Conservation (phyloP, 768 basidiomycete species). For the Cystobasidium onofrii region DNA sequence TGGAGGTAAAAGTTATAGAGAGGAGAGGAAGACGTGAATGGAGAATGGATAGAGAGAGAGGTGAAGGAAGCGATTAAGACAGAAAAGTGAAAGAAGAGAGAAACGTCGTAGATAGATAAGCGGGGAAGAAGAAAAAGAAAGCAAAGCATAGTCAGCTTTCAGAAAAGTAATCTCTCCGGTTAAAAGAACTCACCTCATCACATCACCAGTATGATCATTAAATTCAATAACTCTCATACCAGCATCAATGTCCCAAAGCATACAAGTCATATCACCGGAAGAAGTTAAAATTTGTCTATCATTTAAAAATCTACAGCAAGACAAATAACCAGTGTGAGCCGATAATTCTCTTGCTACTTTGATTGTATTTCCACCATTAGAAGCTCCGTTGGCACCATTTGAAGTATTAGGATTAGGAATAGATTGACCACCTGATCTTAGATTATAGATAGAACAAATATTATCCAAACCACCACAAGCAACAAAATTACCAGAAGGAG, state of each 20-base stretch:
- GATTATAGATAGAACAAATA: constrained; percentile 95
- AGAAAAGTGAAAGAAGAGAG: background rate
- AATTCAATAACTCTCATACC: constrained; percentile 97
- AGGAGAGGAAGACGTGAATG: background rate
- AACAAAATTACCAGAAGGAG: constrained; percentile 92
- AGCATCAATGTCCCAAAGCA: constrained; percentile 99
- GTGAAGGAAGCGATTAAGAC: background rate
- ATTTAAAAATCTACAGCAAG: constrained; percentile 96
- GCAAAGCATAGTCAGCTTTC: too few relatives aligned
- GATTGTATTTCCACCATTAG: constrained; percentile 55
- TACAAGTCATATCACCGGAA: constrained; percentile 99
- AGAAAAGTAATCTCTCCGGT: too few relatives aligned
- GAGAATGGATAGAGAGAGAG: too few relatives aligned
- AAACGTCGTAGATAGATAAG: too few relatives aligned
- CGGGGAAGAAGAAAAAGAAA: too few relatives aligned
- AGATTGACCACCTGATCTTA: constrained; percentile 55
- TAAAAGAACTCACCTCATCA: constrained; percentile 97
- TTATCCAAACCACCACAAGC: constrained; percentile 99
- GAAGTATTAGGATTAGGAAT: background rate
- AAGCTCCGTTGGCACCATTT: background rate
- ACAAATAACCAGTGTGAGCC: constrained; percentile 95
- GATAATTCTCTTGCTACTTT: constrained; percentile 89
- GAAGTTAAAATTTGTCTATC: constrained; percentile 97
- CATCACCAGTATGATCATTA: constrained; percentile 97
- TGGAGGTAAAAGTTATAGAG: background rate